phyloP scores from a whole-genome alignment of 2,329 filamentous ascomycete species.

The Stromatinia cepivora region DNA sequence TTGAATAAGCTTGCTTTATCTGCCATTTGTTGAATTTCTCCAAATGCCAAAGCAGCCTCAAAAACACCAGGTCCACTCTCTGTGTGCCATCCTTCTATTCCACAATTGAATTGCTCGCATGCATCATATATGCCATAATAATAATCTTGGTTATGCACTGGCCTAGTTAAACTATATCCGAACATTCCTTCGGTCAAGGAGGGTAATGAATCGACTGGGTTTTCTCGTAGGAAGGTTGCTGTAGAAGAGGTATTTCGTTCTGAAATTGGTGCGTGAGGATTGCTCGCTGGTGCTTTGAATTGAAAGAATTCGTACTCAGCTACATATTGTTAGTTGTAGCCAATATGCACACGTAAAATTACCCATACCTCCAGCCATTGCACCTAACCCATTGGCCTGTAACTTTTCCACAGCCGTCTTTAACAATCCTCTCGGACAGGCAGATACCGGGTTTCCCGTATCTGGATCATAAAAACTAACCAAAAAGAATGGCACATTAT shows the following conservation, averaged over 20 bases:
- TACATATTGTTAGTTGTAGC: constrained; percentile 42
- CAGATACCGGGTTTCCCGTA: constrained; percentile 67
- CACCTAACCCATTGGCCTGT: constrained; percentile 67
- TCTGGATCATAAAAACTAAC: constrained; percentile 84
- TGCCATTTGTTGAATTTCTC: constrained; percentile 84
- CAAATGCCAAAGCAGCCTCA: constrained; percentile 91
- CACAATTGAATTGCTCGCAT: constrained; percentile 74
- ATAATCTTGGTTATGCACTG: constrained; percentile 88
- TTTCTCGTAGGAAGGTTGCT: constrained; percentile 70
- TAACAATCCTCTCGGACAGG: constrained; percentile 77
- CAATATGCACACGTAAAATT: constrained; percentile 8
- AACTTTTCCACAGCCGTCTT: constrained; percentile 68
- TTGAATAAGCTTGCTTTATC: constrained; percentile 94
- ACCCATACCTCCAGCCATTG: constrained; percentile 81
- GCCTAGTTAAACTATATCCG: constrained; percentile 84
- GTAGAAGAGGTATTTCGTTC: constrained; percentile 67
- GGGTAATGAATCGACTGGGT: constrained; percentile 72
- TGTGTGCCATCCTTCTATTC: constrained; percentile 93
- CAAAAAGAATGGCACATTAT: constrained; percentile 81
- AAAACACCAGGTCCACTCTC: constrained; percentile 93
- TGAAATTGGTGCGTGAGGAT: constrained; percentile 46
- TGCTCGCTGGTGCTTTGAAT: constrained; percentile 66
- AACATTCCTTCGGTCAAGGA: constrained; percentile 93
- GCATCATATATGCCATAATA: constrained; percentile 86
- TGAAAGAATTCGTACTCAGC: constrained; percentile 96